Evolutionary conservation across 2,329 filamentous ascomycete genomes (phyloP), one percentile per base, ranked within the genome.

Genomic region (Penicillium psychrosexuale): DNA sequence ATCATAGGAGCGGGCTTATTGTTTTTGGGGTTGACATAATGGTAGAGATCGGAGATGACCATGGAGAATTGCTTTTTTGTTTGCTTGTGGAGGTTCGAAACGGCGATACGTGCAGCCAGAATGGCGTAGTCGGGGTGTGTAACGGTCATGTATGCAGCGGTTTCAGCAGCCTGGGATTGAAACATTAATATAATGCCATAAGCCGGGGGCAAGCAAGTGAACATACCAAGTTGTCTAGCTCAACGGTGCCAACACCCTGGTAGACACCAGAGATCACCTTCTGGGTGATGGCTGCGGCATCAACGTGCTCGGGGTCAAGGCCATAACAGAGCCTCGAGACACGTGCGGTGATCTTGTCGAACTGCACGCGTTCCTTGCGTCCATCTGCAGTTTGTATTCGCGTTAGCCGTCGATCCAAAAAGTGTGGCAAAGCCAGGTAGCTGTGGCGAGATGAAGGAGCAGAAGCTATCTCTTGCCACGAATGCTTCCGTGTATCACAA

Each of bases 51-150:
- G 67, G 85, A 87, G 67, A 99, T 84, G 57, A 99, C 94, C 47
- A 90, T 82, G n/a, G 94, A 97, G 81, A 95, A 99, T 74, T 97
- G 93, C 83, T 99, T 99, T 85, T 97, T 97, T 62, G 94, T 99
- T 83, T 99, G 94, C 81, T 99, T 99, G 87, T 99, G 94, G 57
- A 99, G 88, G 80, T 99, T 99, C 71, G 94, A 99, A 52, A 99
- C 94, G 66, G 94, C 94, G 72, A 99, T 97, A 78, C 94, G 92
- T 64, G 94, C 94, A 62, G 94, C 94, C 56, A 99, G 91, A 73
- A 97, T 95, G 74, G 94, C 94, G 75, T 99, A 99, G 80, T 99
- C 94, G 69, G 94, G 94, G 76, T 99, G 94, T 60, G 93, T 99
- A 67, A 97, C 93, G 58, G 94, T 99, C 94, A 99, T 99, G 82